Conservation (phyloP, 1,284 basidiomycete species). For the Moesziomyces sp. region DNA sequence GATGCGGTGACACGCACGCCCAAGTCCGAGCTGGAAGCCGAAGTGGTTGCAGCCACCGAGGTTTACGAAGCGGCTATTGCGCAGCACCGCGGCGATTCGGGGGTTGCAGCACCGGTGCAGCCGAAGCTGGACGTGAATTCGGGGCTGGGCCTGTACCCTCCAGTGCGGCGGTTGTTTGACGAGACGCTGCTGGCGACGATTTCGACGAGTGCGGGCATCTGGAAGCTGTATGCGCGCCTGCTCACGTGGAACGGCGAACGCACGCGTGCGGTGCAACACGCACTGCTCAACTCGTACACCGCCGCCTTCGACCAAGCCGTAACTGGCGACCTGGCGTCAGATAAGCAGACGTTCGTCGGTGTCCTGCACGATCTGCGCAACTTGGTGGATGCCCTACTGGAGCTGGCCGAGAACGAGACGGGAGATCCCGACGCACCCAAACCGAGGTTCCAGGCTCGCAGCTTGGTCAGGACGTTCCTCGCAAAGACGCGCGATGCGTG, state of each 20-base stretch:
- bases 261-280: constrained; percentile 29
- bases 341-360: constrained; percentile 16
- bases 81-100: background rate
- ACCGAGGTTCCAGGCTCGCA: constrained; percentile 87
- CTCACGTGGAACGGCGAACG: constrained; percentile 50
- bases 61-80: constrained; percentile 26
- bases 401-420: constrained; percentile 76
- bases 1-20: constrained; percentile 78
- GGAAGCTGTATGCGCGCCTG: constrained; percentile 58
- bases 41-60: constrained; percentile 26
- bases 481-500: constrained; percentile 76
- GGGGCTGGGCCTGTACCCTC: constrained; percentile 75
- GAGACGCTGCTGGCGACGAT: constrained; percentile 80
- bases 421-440: constrained; percentile 55
- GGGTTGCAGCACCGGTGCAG: constrained; percentile 6
- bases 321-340: constrained; percentile 15
- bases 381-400: constrained; percentile 79
- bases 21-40: constrained; percentile 18
- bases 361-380: constrained; percentile 57
- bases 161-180: constrained; percentile 79
- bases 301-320: constrained; percentile 29
- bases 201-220: constrained; percentile 69
- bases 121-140: constrained; percentile 72
- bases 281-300: constrained; percentile 54
- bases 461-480: constrained; percentile 87